Conservation (phyloP, 345 rosid species). For the Gossypium rotundifolium region DNA sequence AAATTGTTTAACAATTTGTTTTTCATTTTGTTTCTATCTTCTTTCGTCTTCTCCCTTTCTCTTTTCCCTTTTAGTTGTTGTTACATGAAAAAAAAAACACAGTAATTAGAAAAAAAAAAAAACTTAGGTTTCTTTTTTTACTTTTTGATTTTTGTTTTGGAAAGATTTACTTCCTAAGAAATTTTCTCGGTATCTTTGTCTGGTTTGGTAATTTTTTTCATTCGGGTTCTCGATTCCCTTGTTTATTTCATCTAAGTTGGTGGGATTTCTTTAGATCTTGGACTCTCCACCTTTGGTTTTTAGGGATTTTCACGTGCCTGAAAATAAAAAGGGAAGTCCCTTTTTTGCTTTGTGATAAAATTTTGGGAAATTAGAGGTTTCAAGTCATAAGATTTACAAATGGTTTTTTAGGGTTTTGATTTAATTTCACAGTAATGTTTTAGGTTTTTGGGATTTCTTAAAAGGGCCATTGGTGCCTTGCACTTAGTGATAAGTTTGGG, state of each 20-base stretch:
- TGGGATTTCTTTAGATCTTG: constrained; percentile 16
- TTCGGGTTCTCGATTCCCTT: constrained; percentile 11
- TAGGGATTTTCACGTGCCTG: constrained; percentile 18
- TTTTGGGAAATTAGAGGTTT: constrained; percentile 12
- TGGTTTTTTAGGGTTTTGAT: constrained; percentile 23
- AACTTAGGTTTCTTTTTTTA: constrained; percentile 28
- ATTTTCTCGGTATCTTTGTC: background rate
- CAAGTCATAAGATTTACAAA: constrained; percentile 1
- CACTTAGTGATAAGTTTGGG: background rate
- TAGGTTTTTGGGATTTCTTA: constrained; percentile 4
- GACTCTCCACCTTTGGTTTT: background rate
- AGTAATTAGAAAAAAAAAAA: no score
- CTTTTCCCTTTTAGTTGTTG: no score
- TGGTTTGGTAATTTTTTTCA: constrained; percentile 11
- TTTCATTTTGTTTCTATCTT: no score
- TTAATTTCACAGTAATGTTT: constrained; percentile 17
- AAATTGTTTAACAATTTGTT: no score
- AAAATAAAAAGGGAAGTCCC: constrained; percentile 2
- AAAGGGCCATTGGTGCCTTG: background rate
- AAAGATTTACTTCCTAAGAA: background rate
- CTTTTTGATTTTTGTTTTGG: constrained; percentile 14
- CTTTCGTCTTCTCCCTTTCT: no score
- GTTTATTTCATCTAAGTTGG: constrained; percentile 23
- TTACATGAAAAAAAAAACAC: no score
- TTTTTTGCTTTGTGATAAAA: constrained; percentile 8